Percentiles rank a stretch among this genome's conserved stretches.
Conservation (phyloP, 306 rosid species). For the barrel medic (Medicago truncatula) region DNA sequence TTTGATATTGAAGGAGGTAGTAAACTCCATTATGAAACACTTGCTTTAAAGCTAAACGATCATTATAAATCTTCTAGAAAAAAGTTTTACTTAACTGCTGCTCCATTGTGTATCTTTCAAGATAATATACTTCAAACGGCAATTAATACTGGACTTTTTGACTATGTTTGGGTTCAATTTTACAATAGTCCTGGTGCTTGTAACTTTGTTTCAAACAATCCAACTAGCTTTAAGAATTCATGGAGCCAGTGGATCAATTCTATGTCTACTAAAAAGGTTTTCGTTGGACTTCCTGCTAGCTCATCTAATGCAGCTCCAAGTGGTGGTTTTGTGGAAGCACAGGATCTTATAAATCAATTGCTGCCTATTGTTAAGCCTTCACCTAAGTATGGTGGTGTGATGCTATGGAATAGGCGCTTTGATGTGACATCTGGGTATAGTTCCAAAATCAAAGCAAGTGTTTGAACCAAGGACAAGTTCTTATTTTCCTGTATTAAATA, state of each 20-base stretch:
- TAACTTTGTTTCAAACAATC: slow-evolving; percentile 31
- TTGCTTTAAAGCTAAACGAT: slow-evolving; percentile 30
- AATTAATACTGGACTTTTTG: slow-evolving; percentile 51
- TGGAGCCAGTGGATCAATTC: slow-evolving; percentile 41
- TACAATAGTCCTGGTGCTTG: slow-evolving; percentile 41
- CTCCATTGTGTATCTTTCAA: slow-evolving; percentile 63
- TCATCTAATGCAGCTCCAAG: slow-evolving; percentile 40
- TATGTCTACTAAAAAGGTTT: slow-evolving; percentile 6
- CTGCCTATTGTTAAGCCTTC: slow-evolving; percentile 50
- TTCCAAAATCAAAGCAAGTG: slow-evolving; percentile 26
- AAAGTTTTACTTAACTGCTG: slow-evolving; percentile 51
- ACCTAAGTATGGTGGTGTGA: slow-evolving; percentile 59
- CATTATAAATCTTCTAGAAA: slow-evolving; percentile 27
- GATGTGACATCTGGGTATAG: slow-evolving; percentile 52
- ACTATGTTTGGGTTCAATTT: slow-evolving; percentile 58
- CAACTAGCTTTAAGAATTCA: slow-evolving; percentile 23
- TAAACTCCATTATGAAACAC: slow-evolving; percentile 37
- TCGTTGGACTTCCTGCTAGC: slow-evolving; percentile 55
- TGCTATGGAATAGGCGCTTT: slow-evolving; percentile 57
- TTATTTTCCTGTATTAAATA: not conserved
- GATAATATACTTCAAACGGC: slow-evolving; percentile 41
- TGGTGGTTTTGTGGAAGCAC: slow-evolving; percentile 53
- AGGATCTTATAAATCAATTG: slow-evolving; percentile 45
- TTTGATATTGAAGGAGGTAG: slow-evolving; percentile 57
- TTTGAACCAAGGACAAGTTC: slow-evolving; percentile 25